A percentile compares a stretch with the other conserved stretches of the same genome.
These are phyloP conservation scores for Tarenaya hassleriana DNA, from an alignment of 345 rosid species.

Conservation along the genomic window DNA sequence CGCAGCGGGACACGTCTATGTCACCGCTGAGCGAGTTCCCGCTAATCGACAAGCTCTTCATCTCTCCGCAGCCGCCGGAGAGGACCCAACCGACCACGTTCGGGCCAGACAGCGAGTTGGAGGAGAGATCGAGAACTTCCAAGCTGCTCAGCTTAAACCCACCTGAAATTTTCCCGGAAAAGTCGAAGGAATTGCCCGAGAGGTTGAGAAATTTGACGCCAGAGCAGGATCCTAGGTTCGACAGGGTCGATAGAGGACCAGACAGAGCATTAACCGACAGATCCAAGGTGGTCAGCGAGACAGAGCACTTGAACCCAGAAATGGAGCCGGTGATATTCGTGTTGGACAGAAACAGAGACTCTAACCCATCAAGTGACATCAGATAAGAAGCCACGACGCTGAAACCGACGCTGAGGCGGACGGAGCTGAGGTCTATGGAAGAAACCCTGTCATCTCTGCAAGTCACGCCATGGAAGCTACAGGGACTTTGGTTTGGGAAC, in stretches of 20 bases:
- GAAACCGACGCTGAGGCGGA: slow-evolving; percentile 48
- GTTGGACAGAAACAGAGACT: slow-evolving; percentile 42
- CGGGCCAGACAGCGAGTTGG: slow-evolving; percentile 45
- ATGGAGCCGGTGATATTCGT: slow-evolving; percentile 57
- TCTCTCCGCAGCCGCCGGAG: slow-evolving; percentile 51
- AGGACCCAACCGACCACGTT: slow-evolving; percentile 48
- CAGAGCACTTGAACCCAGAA: slow-evolving; percentile 60
- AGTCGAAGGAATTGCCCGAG: slow-evolving; percentile 53
- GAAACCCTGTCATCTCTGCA: slow-evolving; percentile 55
- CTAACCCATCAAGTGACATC: slow-evolving; percentile 45
- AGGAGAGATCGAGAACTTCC: slow-evolving; percentile 72
- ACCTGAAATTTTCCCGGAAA: slow-evolving; percentile 33
- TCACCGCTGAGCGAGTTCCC: slow-evolving; percentile 71
- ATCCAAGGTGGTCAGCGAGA: slow-evolving; percentile 54
- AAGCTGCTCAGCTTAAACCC: slow-evolving; percentile 44
- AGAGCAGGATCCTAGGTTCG: slow-evolving; percentile 47
- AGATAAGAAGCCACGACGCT: slow-evolving; percentile 47
- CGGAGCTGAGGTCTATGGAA: slow-evolving; percentile 46
- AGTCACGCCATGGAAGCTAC: slow-evolving; percentile 56
- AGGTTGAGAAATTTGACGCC: slow-evolving; percentile 49
- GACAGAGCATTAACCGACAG: slow-evolving; percentile 61
- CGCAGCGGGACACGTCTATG: slow-evolving; percentile 57
- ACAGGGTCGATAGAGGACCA: slow-evolving; percentile 46
- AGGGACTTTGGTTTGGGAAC: slow-evolving; percentile 54
- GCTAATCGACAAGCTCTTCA: slow-evolving; percentile 43